A percentile compares a stretch with the other conserved stretches of the same genome.
phyloP scores from a whole-genome alignment of 495 filamentous ascomycete species.

The Podospora fimiseda region DNA sequence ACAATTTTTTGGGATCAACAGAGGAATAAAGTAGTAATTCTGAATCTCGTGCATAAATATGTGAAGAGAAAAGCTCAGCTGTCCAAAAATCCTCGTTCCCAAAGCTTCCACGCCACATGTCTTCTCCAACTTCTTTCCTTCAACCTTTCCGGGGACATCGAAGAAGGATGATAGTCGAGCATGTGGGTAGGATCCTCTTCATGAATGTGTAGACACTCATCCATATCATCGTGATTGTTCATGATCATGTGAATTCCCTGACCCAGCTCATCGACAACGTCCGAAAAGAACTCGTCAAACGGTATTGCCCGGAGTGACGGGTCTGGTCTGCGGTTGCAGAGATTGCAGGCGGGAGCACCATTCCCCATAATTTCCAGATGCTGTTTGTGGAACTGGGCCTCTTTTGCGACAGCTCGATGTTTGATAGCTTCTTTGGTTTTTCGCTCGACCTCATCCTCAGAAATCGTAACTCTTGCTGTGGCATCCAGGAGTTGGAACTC shows the following conservation, averaged over 20 bases:
- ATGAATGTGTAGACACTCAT: neutral
- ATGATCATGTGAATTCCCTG: neutral
- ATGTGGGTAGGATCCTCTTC: neutral
- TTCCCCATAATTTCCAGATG: neutral
- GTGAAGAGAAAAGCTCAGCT: no score
- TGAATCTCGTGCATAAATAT: no score
- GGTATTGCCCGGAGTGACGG: neutral
- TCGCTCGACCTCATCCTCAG: neutral
- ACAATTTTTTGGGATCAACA: no score
- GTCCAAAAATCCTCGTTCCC: neutral
- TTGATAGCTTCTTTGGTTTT: neutral
- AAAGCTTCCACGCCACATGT: neutral
- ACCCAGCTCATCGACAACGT: neutral
- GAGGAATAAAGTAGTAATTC: no score
- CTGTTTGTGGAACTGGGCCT: neutral
- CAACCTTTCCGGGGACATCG: neutral
- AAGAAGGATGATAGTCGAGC: neutral
- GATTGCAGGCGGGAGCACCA: neutral
- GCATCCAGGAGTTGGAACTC: neutral
- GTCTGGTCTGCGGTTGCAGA: neutral
- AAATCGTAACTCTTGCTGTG: neutral
- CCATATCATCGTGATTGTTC: neutral
- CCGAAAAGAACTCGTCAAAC: neutral
- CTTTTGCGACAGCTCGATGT: neutral
- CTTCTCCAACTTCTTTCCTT: neutral